Evolutionary conservation across 345 rosid genomes (phyloP).

Genomic region (Erucastrum elatum): DNA sequence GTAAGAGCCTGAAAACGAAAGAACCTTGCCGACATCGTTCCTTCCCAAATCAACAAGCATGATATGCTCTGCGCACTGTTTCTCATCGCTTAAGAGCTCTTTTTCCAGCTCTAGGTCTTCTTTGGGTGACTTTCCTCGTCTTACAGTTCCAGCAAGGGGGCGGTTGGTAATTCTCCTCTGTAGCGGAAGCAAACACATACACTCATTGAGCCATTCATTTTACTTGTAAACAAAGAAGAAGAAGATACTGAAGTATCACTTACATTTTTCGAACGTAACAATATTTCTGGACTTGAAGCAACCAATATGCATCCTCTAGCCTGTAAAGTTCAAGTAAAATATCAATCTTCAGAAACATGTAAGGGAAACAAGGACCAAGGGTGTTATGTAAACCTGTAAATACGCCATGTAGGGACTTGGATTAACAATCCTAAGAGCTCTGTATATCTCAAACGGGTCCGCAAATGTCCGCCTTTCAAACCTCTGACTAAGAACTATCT

Average conservation of each 20-base stretch:
- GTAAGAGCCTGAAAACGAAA: too few species aligned
- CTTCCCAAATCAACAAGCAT: conserved; percentile 98
- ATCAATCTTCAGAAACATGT: conserved; percentile 16
- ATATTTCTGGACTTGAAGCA: conserved; percentile 97
- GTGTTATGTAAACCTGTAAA: conserved; percentile 57
- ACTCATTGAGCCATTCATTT: conserved; percentile 12
- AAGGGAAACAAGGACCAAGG: conserved; percentile 7
- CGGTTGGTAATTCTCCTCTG: conserved; percentile 75
- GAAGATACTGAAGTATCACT: background rate
- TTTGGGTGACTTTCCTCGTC: conserved; percentile 85
- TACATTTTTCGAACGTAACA: conserved; percentile 81
- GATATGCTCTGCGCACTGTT: conserved; percentile 95
- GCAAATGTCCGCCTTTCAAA: conserved; percentile 90
- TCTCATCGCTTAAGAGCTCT: conserved; percentile 79
- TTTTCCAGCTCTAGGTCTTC: conserved; percentile 77
- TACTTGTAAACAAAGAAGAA: too few species aligned
- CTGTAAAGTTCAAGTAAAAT: conserved; percentile 43
- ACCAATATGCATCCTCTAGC: conserved; percentile 90
- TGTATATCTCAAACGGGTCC: conserved; percentile 91
- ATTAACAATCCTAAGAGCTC: conserved; percentile 90
- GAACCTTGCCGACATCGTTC: conserved; percentile 99
- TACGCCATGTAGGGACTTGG: conserved; percentile 97
- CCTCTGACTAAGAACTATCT: conserved; percentile 94
- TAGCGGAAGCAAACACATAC: background rate
- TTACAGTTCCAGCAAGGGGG: conserved; percentile 91